Base-by-base conservation (phyloP, 768 basidiomycete species). In the Lentinula lateritia region DNA sequence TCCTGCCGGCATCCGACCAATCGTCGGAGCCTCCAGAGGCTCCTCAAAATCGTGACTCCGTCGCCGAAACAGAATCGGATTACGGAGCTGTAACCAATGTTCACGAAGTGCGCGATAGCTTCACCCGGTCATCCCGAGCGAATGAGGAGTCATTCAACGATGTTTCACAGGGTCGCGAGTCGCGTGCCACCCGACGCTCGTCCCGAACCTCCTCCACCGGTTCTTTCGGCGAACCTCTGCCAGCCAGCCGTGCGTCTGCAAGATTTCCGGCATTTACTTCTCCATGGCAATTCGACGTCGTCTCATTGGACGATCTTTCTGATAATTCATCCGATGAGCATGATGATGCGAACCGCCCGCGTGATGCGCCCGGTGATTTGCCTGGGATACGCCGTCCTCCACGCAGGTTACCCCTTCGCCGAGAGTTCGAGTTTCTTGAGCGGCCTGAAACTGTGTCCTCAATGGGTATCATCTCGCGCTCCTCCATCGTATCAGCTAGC, bases 351-450 rank as follows among this genome's bases (percentile, higher is more conserved):
- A 20, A 7, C 13, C 20, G n/a, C 28, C n/a, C 13, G 18, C 73
- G 64, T 10, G 76, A 70, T 39, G 74, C 67, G 2, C 77, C 77
- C 5, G 69, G 78, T 15, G 43, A 5, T 12, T 53, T 53, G 13
- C 61, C 52, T 55, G 61, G 61, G 4, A 8, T 56, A 15, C 52
- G 61, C 38, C 52, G 52, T 13, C 61, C 53, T 46, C 45, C 53
- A n/a, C 52, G 61, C 34, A 52, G 61, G 28, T 39, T 93, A 23
- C 92, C 92, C 0, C 77, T 85, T 50, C 83, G 91, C 5, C 84
- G 89, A 23, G 90, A 93, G 62, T 92, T 93, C 62, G 89, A 92
- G 70, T 92, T 93, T 65, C 82, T 92, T 34, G 79, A 86, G 6
- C 76, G 85, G n/a, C 86, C 88, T 6, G 81, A 85, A 48, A 87